Conservation (phyloP, 805 yeast species). For the Saccharomycopsis sp. region DNA sequence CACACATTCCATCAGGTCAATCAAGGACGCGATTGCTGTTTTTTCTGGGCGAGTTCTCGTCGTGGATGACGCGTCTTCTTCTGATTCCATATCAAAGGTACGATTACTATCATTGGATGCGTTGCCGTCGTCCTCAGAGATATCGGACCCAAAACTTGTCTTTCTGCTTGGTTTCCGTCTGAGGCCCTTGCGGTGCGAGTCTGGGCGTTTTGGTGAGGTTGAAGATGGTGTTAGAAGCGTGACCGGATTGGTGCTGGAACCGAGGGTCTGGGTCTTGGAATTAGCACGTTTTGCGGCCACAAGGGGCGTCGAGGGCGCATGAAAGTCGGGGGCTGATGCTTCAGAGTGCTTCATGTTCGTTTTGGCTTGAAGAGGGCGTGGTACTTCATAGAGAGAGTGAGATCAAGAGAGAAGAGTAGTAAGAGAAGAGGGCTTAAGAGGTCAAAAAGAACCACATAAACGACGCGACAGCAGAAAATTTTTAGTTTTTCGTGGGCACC, state of each 20-base stretch:
- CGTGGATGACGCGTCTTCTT: not conserved
- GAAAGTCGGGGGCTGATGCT: not conserved
- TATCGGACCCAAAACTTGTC: not conserved
- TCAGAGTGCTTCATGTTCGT: not conserved
- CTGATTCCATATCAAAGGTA: not conserved
- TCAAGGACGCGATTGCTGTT: not conserved
- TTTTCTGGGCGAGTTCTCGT: not conserved
- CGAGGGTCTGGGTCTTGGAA: not conserved
- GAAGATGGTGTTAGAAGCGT: slow-evolving; percentile 19
- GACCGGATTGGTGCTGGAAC: not conserved
- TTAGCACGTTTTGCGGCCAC: not conserved
- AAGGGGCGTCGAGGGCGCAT: slow-evolving; percentile 1
- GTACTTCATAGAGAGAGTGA: not conserved
- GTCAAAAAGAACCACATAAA: not conserved
- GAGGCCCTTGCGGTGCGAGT: slow-evolving; percentile 2
- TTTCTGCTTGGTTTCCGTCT: not conserved
- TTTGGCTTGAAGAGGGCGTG: not conserved
- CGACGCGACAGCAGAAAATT: not conserved
- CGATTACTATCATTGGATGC: not conserved
- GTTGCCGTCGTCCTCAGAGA: not conserved
- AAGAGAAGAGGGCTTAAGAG: too few species aligned
- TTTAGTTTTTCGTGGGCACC: not conserved
- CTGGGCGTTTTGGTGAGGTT: slow-evolving; percentile 9
- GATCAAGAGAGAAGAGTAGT: not conserved
- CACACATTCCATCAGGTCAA: slow-evolving; percentile 9